Base-by-base conservation (phyloP, 176 grass and related monocot species). In the Avena insularis region DNA sequence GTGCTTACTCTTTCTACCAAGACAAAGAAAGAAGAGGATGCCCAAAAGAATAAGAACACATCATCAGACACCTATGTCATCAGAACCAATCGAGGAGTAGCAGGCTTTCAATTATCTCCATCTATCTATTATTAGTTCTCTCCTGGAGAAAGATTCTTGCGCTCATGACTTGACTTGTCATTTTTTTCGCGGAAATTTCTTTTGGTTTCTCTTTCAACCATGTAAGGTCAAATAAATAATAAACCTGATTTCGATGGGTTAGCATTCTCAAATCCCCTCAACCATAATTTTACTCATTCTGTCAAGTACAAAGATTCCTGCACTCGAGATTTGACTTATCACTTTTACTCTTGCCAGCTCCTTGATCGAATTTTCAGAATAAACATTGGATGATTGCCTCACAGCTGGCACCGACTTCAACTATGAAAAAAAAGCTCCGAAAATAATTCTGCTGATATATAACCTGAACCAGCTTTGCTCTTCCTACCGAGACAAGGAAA, bases 71-170 rank as follows among this genome's bases (percentile, higher is more conserved):
- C 7, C 3, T 45, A n/a, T 46, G 43, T 23, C 45, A 49, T 4
- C 29, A 12, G 25, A 77, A 77, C 27, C 27, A 55, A 35, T 77
- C 9, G 0, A 54, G 25, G 15, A 55, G 27, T 53, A 19, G 74
- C 14, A 4, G n/a, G 5, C 71, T 13, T 74, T 50, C n/a, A 74
- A 50, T 25, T 27, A 14, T n/a, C n/a, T 23, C 66, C 33, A 69
- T 68, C 9, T 12, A 45, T 47, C 9, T 72, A 21, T 21, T 23
- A 47, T 72, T 12, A 21, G 12, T 21, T 75, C 71, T 75, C 6
- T 68, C 65, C 45, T 15, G 45, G 71, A 50, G 21, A 68, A 66
- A 68, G 65, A 68, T 68, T 68, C 31, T 16, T 45, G 40, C 69
- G 0, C 70, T 23, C 8, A 12, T 14, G 43, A 21, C 43, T 73